A percentile compares a stretch with the other conserved stretches of the same genome.
phyloP scores from a whole-genome alignment of 2,329 filamentous ascomycete genomes.

The Onygena corvina region DNA sequence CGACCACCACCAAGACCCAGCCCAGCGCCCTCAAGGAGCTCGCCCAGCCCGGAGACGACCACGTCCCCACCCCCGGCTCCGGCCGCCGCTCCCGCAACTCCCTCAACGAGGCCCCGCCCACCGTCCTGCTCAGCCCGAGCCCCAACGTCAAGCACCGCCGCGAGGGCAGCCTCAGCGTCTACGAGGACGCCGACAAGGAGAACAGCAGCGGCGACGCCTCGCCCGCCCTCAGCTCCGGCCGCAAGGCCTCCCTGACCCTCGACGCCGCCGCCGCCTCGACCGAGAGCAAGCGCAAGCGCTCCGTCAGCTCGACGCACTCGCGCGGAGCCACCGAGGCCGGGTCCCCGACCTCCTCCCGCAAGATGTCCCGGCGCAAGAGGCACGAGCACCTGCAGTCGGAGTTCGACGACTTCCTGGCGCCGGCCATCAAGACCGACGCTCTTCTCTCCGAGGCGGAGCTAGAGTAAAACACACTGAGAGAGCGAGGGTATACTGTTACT shows the following conservation, averaged over 20 bases:
- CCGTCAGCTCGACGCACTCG: slow-evolving; percentile 11
- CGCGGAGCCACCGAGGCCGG: background rate
- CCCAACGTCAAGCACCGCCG: slow-evolving; percentile 26
- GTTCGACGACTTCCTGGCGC: slow-evolving; percentile 3
- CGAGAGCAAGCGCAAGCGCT: slow-evolving; percentile 21
- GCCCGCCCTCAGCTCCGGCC: slow-evolving; percentile 5
- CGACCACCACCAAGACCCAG: slow-evolving; percentile 11
- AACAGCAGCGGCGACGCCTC: slow-evolving; percentile 8
- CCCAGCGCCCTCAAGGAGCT: slow-evolving; percentile 21
- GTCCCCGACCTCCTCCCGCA: slow-evolving; percentile 16
- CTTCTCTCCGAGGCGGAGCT: slow-evolving; percentile 1
- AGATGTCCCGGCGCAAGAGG: slow-evolving; percentile 14
- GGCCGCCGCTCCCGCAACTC: slow-evolving; percentile 21
- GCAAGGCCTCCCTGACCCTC: slow-evolving; percentile 14
- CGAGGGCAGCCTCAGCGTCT: slow-evolving; percentile 17
- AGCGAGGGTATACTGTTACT: background rate
- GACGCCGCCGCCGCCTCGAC: slow-evolving; percentile 12
- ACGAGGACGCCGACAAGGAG: slow-evolving; percentile 8
- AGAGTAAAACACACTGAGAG: background rate
- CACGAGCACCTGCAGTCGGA: slow-evolving; percentile 4
- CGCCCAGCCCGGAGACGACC: slow-evolving; percentile 19
- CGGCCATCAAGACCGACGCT: background rate
- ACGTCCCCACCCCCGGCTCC: slow-evolving; percentile 25
- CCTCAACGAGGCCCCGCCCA: slow-evolving; percentile 16
- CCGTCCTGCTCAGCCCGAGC: slow-evolving; percentile 24